Evolutionary conservation across 2,329 filamentous ascomycete species (phyloP), one percentile per base, ranked within the genome.

Genomic region (Nothophaeocryptopus gaeumannii): DNA sequence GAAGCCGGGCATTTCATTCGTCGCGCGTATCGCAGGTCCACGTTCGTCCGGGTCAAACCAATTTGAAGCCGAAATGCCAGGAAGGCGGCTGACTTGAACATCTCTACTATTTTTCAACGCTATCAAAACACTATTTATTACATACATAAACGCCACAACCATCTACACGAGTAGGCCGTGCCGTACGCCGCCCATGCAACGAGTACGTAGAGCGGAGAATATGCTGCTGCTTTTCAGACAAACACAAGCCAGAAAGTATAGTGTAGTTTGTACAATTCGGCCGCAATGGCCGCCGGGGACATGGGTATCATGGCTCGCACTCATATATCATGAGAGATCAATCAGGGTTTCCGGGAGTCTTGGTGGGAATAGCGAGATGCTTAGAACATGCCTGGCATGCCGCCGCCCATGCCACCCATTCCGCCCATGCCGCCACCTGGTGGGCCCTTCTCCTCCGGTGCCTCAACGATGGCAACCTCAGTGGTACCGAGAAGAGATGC

Each of bases 401-500:
- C 79, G 51, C 78, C 78, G 34, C 77, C 78, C 78, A 85, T 86
- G 58, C 82, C 81, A 43, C 79, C 79, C 72, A 78, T 78, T 33
- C 76, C 77, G 45, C 75, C 75, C 60, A 68, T 69, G 51, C 73
- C 76, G 54, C 71, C 73, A 47, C 63, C 68, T 56, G 78, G 74
- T 64, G 82, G 70, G 39, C 69, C 81, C 86, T 96, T 96, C 73
- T 96, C 91, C 73, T 97, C 92, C 46, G 89, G 82, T 46, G 92
- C 93, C 72, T 99, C 93, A 44, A 96, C 91, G 58, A 99, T 96
- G 61, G 93, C 91, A 50, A 97, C 93, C 78, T 99, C 93, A 54
- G 93, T 99, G 60, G 93, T 99, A 70, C 93, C 93, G 55, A 99
- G 87, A 54, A 99, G 84, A 46, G 92, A 97, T 46, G 93, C 93